Evolutionary conservation across 306 rosid species (phyloP).

Genomic region (Casuarina equisetifolia): DNA sequence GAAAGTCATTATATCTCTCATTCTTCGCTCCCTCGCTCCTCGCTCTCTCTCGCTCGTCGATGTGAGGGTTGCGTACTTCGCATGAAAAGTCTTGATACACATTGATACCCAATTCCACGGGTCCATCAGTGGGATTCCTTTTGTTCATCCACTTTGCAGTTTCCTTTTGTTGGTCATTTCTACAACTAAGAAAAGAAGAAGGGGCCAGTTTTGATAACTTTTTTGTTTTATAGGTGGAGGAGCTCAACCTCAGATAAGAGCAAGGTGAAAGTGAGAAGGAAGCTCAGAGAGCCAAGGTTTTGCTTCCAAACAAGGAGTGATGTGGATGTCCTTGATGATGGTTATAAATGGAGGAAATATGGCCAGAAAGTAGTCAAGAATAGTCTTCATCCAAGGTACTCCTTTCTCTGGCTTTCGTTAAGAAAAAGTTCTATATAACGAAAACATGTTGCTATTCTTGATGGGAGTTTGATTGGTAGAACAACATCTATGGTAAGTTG

Average conservation of each 20-base stretch:
- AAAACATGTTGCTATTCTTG: neutral
- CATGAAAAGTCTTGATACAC: slow-evolving; percentile 46
- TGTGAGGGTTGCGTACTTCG: slow-evolving; percentile 14
- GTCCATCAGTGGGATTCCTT: slow-evolving; percentile 24
- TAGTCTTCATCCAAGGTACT: slow-evolving; percentile 96
- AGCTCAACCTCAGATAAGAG: slow-evolving; percentile 67
- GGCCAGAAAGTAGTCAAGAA: slow-evolving; percentile 98
- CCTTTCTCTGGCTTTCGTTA: neutral
- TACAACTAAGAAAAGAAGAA: neutral
- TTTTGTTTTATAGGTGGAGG: slow-evolving; percentile 71
- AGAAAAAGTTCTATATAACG: neutral
- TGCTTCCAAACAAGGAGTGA: slow-evolving; percentile 98
- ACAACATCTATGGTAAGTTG: too few species aligned
- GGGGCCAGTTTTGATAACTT: neutral
- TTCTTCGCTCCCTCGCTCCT: slow-evolving; percentile 9
- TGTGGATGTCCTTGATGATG: slow-evolving; percentile 99
- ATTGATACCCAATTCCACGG: slow-evolving; percentile 43
- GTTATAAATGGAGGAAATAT: slow-evolving; percentile 98
- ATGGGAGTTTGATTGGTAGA: too few species aligned
- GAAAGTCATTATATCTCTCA: slow-evolving; percentile 29
- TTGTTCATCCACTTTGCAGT: slow-evolving; percentile 13
- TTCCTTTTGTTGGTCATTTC: neutral
- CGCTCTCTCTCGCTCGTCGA: slow-evolving; percentile 17
- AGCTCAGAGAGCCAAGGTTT: slow-evolving; percentile 94
- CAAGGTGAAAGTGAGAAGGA: slow-evolving; percentile 92